These are phyloP conservation scores for Odonthalia washingtoniensis DNA, from an alignment of 31 red algal species.

Conservation along the genomic window DNA sequence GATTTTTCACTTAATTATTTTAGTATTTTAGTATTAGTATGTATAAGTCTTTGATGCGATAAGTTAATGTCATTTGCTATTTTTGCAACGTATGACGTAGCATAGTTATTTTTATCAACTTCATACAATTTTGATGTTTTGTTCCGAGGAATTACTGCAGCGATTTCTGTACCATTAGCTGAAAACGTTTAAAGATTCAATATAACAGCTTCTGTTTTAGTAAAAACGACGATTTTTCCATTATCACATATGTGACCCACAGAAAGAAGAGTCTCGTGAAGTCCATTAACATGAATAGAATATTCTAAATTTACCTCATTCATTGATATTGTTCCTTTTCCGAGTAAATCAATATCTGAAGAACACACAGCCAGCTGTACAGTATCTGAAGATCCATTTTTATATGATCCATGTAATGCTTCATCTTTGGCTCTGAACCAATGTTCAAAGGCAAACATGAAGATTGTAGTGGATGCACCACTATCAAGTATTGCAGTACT, in stretches of 20 bases:
- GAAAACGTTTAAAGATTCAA: neutral
- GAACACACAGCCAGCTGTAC: neutral
- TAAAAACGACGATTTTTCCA: neutral
- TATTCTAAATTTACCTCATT: neutral
- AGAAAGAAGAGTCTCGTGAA: neutral
- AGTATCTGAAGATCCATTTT: neutral
- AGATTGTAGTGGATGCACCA: neutral
- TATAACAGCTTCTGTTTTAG: neutral
- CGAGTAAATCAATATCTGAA: neutral
- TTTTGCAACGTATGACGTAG: neutral
- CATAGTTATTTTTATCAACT: neutral
- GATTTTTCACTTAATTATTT: neutral
- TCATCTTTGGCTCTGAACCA: neutral
- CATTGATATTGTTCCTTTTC: neutral
- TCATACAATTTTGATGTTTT: neutral
- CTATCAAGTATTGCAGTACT: neutral
- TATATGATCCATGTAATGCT: neutral
- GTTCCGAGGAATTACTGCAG: neutral
- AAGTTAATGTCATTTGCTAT: neutral
- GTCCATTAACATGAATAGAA: neutral
- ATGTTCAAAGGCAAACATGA: too few species aligned
- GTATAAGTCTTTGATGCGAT: neutral
- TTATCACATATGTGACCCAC: slow-evolving; percentile 18
- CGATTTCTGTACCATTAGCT: neutral
- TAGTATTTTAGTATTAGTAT: neutral